These are phyloP conservation scores for Albizia julibrissin DNA, from an alignment of 306 rosid genomes.

Conservation along the genomic window DNA sequence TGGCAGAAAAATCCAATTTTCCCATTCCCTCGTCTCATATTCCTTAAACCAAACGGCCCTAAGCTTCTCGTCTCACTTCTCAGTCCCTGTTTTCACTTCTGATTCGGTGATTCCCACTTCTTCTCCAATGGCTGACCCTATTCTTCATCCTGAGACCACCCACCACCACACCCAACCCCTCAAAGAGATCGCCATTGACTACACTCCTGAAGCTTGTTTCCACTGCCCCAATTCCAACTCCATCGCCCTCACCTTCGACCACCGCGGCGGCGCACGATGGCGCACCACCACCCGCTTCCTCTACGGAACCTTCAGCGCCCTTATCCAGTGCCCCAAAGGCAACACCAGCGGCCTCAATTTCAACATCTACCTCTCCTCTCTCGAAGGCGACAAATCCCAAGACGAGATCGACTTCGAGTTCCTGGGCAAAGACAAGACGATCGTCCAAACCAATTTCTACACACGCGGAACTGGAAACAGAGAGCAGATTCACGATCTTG, in stretches of 20 bases:
- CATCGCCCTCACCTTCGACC: slow-evolving; percentile 61
- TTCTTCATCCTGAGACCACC: slow-evolving; percentile 33
- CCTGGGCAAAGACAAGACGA: slow-evolving; percentile 48
- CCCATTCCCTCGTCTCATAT: too few relatives aligned
- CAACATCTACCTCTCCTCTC: slow-evolving; percentile 68
- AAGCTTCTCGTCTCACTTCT: too few relatives aligned
- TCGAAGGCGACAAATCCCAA: slow-evolving; percentile 62
- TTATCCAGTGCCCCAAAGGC: slow-evolving; percentile 52
- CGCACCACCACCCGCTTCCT: slow-evolving; percentile 53
- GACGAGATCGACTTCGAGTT: slow-evolving; percentile 80
- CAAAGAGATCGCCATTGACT: slow-evolving; percentile 52
- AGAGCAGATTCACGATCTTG: slow-evolving; percentile 47
- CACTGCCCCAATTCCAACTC: slow-evolving; percentile 60
- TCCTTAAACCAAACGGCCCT: too few relatives aligned
- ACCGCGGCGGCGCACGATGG: slow-evolving; percentile 74
- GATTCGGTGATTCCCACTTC: neutral
- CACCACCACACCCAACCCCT: slow-evolving; percentile 47
- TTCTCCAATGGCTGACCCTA: slow-evolving; percentile 41
- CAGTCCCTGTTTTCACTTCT: neutral
- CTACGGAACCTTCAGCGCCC: slow-evolving; percentile 55
- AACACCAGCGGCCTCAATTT: slow-evolving; percentile 64
- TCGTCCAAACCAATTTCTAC: slow-evolving; percentile 56
- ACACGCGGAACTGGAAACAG: slow-evolving; percentile 44
- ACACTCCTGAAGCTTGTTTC: slow-evolving; percentile 64
- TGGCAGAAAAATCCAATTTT: too few relatives aligned